These are phyloP conservation scores for Ehretia macrophylla DNA, from an alignment of 257 asterid species.

Conservation along the genomic window DNA sequence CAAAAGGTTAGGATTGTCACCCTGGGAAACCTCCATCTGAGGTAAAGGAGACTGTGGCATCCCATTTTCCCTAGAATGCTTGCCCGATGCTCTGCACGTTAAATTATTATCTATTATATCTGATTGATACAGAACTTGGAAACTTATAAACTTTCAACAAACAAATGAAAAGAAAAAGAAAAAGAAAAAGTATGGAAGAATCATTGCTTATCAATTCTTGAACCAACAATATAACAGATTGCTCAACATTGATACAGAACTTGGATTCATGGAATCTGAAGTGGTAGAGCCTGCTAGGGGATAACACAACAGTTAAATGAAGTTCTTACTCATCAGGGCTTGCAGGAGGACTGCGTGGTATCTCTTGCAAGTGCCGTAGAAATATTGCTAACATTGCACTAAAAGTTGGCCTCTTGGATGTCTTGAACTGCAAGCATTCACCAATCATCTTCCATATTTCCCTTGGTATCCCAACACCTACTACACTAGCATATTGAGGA, in stretches of 20 bases:
- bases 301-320: constrained; percentile 10
- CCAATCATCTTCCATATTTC: constrained; percentile 99
- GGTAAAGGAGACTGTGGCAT: constrained; percentile 37
- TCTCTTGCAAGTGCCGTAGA: constrained; percentile 90
- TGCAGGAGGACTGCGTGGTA: constrained; percentile 94
- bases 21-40: constrained; percentile 40
- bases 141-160: too few species aligned
- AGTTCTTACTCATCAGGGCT: constrained; percentile 88
- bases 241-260: background rate
- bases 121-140: too few species aligned
- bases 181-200: too few species aligned
- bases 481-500: constrained; percentile 95
- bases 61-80: constrained; percentile 57
- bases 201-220: too few species aligned
- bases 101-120: too few species aligned
- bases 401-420: constrained; percentile 85
- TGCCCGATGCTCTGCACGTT: constrained; percentile 54
- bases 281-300: background rate
- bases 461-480: constrained; percentile 96
- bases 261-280: background rate
- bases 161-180: too few species aligned
- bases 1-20: constrained; percentile 53
- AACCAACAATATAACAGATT: background rate
- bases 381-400: constrained; percentile 84
- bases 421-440: constrained; percentile 92